phyloP scores from a whole-genome alignment of 306 rosid species.

The Sphenostylis stenocarpa region DNA sequence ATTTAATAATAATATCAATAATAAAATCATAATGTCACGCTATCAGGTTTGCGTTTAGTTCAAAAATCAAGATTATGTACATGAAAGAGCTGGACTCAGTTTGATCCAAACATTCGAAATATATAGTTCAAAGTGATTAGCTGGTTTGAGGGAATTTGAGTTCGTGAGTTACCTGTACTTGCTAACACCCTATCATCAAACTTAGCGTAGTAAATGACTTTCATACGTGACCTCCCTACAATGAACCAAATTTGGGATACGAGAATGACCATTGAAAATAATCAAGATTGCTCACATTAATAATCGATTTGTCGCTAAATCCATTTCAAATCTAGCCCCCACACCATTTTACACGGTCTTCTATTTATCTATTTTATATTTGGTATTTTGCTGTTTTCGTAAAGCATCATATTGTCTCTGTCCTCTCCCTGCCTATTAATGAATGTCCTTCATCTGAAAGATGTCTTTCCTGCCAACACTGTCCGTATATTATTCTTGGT shows the following conservation, averaged over 20 bases:
- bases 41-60: no score
- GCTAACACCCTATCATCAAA: background rate
- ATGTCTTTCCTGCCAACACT: constrained; percentile 6
- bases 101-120: no score
- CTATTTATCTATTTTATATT: background rate
- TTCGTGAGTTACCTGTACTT: no score
- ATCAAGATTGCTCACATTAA: background rate
- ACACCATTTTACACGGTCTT: background rate
- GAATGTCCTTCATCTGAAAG: background rate
- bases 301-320: background rate
- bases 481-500: background rate
- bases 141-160: no score
- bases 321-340: background rate
- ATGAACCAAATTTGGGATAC: background rate
- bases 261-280: background rate
- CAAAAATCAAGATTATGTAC: no score
- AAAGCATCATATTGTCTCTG: constrained; percentile 3
- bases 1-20: no score
- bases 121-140: no score
- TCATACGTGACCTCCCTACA: background rate
- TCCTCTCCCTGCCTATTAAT: background rate
- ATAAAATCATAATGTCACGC: no score
- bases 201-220: background rate
- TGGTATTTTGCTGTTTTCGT: background rate
- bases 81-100: no score